Evolutionary conservation across 2,329 filamentous ascomycete species (phyloP), one percentile per base, ranked within the genome.

Genomic region (Colletotrichum navitas): DNA sequence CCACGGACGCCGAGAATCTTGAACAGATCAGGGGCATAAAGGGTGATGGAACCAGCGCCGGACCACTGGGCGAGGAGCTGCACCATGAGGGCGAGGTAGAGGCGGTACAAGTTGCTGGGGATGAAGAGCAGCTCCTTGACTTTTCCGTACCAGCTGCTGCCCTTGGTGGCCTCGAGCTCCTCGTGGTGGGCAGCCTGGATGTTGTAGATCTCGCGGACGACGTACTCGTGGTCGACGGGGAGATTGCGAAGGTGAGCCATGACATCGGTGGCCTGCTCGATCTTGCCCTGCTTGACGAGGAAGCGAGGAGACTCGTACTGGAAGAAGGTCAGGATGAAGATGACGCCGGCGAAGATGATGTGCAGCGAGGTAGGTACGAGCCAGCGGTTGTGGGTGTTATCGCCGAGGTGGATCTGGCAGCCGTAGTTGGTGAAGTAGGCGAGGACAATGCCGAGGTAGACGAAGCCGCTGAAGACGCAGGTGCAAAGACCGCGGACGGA

Each of bases 401-500:
- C 82, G 32, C 81, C 79, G 29, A 90, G 81, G 78, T 89, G 82
- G 54, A 89, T 65, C 68, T 85, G 79, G 65, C 82, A 84, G 69
- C 90, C 90, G 77, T 91, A 92, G 79, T 91, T 92, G 71, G 91
- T 89, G 76, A 94, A 95, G 82, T 94, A 95, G 11, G 91, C 92
- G 21, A 95, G 85, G 76, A 95, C 92, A 73, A 94, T 93, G 32
- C 92, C 93, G 64, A 93, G 81, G 77, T 95, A 95, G 29, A 95
- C 93, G 61, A 82, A 81, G 4, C 83, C 83, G 11, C 82, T 84
- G 76, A 85, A 85, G 76, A 83, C 80, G 71, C 82, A 92, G 1
- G 92, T 93, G 77, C 92, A 94, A 29, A 95, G 87, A 74, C 93
- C 92, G 66, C 92, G 88, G 70, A 93, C 85, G 1, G 89, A 87